Evolutionary conservation across 2,329 filamentous ascomycete species (phyloP).

Genomic region (Colletotrichum australisinense): DNA sequence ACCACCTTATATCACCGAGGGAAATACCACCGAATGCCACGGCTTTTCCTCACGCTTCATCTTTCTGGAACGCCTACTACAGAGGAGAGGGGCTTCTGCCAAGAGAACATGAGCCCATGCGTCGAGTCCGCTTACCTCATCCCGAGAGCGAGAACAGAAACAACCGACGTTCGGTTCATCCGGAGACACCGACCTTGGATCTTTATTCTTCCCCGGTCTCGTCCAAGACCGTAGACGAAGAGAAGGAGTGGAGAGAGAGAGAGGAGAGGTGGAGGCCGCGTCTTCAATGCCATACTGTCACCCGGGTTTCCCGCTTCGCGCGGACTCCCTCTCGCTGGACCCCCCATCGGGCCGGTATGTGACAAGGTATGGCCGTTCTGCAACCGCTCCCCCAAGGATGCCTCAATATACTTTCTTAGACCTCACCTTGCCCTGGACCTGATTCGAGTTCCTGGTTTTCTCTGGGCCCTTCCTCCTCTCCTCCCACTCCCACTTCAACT

Average conservation of each 20-base stretch:
- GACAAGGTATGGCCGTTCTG: not conserved
- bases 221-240: not conserved
- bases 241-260: not conserved
- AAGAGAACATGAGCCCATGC: not conserved
- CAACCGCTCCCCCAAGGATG: not conserved
- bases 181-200: not conserved
- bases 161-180: slow-evolving; percentile 10
- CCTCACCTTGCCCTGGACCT: not conserved
- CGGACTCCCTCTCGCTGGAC: not conserved
- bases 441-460: not conserved
- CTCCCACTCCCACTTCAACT: no score
- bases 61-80: not conserved
- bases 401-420: not conserved
- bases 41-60: not conserved
- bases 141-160: not conserved
- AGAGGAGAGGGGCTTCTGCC: not conserved
- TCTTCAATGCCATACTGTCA: not conserved
- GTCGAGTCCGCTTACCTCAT: not conserved
- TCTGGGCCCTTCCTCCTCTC: not conserved
- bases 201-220: not conserved
- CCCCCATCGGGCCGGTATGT: not conserved
- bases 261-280: not conserved
- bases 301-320: not conserved
- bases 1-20: not conserved
- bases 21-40: no score